A percentile compares a stretch with the other conserved stretches of the same genome.
Conservation (phyloP, 495 filamentous ascomycete species). For the Achaetomiella virescens region DNA sequence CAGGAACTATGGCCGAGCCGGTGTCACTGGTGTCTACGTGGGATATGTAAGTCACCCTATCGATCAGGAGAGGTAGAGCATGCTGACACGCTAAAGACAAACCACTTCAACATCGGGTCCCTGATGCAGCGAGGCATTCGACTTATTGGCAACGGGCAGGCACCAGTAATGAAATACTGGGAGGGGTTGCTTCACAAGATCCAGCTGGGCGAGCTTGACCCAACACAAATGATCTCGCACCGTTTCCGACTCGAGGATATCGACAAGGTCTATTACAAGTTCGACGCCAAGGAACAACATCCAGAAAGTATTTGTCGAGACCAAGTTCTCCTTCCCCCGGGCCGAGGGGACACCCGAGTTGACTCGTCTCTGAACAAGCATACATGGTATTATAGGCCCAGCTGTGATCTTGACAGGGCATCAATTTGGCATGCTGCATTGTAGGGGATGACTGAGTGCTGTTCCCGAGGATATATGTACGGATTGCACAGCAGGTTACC, state of each 20-base stretch:
- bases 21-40: conserved; percentile 77
- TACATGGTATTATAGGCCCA: no score
- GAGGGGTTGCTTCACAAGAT: conserved; percentile 65
- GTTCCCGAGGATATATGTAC: no score
- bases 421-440: no score
- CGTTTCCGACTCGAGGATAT: conserved; percentile 70
- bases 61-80: neutral
- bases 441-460: no score
- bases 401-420: no score
- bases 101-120: conserved; percentile 76
- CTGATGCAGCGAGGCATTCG: conserved; percentile 83
- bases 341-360: conserved; percentile 49
- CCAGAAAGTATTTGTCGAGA: conserved; percentile 69
- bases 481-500: no score
- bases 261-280: conserved; percentile 62
- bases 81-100: conserved; percentile 44
- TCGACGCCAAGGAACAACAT: conserved; percentile 63
- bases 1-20: conserved; percentile 65
- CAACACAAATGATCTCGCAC: conserved; percentile 73
- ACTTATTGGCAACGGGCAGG: conserved; percentile 78
- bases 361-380: conserved; percentile 28
- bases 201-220: conserved; percentile 63
- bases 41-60: conserved; percentile 57
- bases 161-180: conserved; percentile 82
- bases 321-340: conserved; percentile 54